phyloP scores from a whole-genome alignment of 139 green algal genomes.

The Chloropicon primus region DNA sequence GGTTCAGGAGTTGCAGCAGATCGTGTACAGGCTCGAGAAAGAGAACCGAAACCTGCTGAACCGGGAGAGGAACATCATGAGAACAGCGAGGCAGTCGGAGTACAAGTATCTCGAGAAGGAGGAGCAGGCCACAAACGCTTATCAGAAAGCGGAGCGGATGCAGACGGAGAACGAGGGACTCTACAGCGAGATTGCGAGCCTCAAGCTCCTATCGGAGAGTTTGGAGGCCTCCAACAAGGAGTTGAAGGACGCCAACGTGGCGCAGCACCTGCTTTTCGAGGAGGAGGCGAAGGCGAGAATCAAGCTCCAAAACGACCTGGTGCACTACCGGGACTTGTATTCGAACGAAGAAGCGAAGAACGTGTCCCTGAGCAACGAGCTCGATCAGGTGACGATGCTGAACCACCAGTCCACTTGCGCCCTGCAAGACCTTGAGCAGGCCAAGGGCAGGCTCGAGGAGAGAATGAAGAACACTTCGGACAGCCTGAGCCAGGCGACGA shows the following conservation, averaged over 20 bases:
- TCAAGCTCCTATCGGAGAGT: not conserved
- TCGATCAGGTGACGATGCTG: not conserved
- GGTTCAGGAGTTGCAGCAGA: not conserved
- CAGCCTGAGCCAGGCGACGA: not conserved
- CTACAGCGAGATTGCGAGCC: not conserved
- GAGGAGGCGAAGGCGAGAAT: not conserved
- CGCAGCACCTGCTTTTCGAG: not conserved
- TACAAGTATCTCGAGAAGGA: not conserved
- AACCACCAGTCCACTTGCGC: not conserved
- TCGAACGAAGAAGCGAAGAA: not conserved
- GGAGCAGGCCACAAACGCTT: not conserved
- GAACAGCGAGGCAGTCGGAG: not conserved
- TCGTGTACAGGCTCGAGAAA: not conserved
- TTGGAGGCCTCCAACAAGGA: not conserved
- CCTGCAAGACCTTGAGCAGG: not conserved
- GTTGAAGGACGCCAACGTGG: not conserved
- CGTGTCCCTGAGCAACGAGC: not conserved
- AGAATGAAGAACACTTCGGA: not conserved
- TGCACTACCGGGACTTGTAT: not conserved
- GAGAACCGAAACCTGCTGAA: not conserved
- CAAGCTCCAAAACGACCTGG: not conserved
- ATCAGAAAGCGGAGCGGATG: not conserved
- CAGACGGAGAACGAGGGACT: not conserved
- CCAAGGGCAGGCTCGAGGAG: not conserved
- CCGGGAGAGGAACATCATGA: not conserved